phyloP scores from a whole-genome alignment of 306 rosid genomes.

The Cyamopsis tetragonoloba region DNA sequence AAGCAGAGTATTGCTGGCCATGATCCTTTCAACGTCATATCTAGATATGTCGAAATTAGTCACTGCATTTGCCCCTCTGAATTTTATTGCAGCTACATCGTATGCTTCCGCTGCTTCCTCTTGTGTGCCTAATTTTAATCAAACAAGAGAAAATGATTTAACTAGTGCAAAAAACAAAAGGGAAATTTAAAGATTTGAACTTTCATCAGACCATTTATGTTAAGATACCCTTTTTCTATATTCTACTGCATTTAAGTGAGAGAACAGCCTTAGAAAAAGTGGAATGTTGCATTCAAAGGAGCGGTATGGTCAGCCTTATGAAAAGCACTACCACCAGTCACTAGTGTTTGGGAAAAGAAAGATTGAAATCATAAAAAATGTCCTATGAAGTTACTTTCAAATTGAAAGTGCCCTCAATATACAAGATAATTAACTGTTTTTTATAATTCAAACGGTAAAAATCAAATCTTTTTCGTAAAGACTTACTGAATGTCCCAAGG shows the following conservation, averaged over 20 bases:
- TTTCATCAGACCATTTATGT: conserved; percentile 21
- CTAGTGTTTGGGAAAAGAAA: conserved; percentile 33
- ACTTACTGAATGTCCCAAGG: conserved; percentile 94
- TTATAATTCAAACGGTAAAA: background rate
- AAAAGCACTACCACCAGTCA: conserved; percentile 34
- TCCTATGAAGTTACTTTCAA: background rate
- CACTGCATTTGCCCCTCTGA: conserved; percentile 83
- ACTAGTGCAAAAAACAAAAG: background rate
- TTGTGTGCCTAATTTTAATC: conserved; percentile 65
- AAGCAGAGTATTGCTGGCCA: conserved; percentile 76
- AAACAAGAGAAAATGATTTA: background rate
- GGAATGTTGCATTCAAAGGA: conserved; percentile 30
- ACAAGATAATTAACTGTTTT: background rate
- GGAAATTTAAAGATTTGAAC: background rate
- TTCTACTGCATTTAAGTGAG: background rate
- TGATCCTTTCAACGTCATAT: conserved; percentile 85
- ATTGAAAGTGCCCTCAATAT: background rate
- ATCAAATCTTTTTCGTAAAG: background rate
- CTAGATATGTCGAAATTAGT: conserved; percentile 88
- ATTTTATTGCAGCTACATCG: conserved; percentile 92
- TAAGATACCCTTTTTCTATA: conserved; percentile 17
- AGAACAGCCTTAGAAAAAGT: conserved; percentile 56
- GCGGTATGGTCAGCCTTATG: conserved; percentile 50
- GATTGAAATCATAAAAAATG: conserved; percentile 11
- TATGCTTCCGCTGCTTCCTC: conserved; percentile 99